These are phyloP conservation scores for Amphicarpaea edgeworthii DNA, from an alignment of 306 rosid genomes.

Conservation along the genomic window DNA sequence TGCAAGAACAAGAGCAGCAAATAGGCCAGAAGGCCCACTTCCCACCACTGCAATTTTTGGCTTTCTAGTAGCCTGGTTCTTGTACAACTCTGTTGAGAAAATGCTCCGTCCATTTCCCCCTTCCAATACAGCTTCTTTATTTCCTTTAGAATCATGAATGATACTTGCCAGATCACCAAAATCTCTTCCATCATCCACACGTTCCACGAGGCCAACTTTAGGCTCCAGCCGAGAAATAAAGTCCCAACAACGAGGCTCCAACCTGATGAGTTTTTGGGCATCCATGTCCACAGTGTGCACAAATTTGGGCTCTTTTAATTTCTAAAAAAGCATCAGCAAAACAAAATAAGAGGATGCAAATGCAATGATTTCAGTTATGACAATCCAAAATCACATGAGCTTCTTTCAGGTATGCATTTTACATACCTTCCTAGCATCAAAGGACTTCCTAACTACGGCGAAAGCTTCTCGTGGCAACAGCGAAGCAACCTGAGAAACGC, in stretches of 20 bases:
- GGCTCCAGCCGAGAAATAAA: slow-evolving; percentile 83
- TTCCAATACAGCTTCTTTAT: slow-evolving; percentile 29
- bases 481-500: slow-evolving; percentile 77
- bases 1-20: slow-evolving; percentile 90
- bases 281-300: slow-evolving; percentile 94
- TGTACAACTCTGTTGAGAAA: slow-evolving; percentile 46
- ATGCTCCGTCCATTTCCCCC: slow-evolving; percentile 50
- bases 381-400: too few relatives aligned
- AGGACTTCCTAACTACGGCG: slow-evolving; percentile 83
- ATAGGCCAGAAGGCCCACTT: slow-evolving; percentile 94
- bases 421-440: slow-evolving; percentile 93
- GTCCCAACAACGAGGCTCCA: slow-evolving; percentile 88
- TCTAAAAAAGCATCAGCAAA: slow-evolving; percentile 55
- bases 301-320: slow-evolving; percentile 87
- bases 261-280: slow-evolving; percentile 69
- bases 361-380: neutral
- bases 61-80: slow-evolving; percentile 46
- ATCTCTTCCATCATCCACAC: slow-evolving; percentile 52
- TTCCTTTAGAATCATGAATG: slow-evolving; percentile 58
- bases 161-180: slow-evolving; percentile 68
- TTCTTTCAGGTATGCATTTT: too few relatives aligned
- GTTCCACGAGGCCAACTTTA: slow-evolving; percentile 84
- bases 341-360: slow-evolving; percentile 37
- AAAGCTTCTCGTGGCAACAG: slow-evolving; percentile 86
- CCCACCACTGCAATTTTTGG: slow-evolving; percentile 91